Evolutionary conservation across 2,329 filamentous ascomycete genomes (phyloP), one percentile per base, ranked within the genome.

Genomic region (Triangularia verruculosa): DNA sequence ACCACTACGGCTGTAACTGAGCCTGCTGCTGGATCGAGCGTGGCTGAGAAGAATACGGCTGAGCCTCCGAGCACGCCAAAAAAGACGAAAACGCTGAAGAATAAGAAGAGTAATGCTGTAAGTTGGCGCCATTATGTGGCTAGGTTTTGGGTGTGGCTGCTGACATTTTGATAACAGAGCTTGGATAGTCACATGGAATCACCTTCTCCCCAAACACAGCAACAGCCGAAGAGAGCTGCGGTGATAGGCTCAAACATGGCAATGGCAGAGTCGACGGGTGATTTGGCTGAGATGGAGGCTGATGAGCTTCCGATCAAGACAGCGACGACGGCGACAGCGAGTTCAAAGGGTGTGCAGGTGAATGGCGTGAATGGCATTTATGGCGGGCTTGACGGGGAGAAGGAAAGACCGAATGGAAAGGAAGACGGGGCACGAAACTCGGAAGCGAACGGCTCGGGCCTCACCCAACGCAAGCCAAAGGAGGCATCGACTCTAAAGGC

Each of bases 281-380:
- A 68, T 34, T 32, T 68, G n/a, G 64, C 62, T 15, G 67, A 68
- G 51, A 59, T 61, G 39, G 66, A 66, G 24, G 65, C 64, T 8
- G 65, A 68, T 27, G 60, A 61, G 39, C 17, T 62, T 17, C 43
- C 57, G 9, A 53, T 61, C 53, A 62, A 17, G 30, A 28, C 30
- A 15, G 25, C 57, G 24, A 9, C 39, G n/a, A 47, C 8, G n/a
- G 11, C 39, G 13, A 47, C n/a, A 17, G 7, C n/a, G 8, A 27
- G 8, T 12, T 59, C 57, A 3, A 59, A 52, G 24, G 39, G 32
- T n/a, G 39, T 52, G 15, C 57, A 51, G 20, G 57, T 59, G 9
- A 52, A 59, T 27, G 57, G 57, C 52, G 57, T 52, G 1, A 27
- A 59, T 20, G 57, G 24, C 25, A 43, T 47, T 1, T 9, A 28